Base-by-base conservation (phyloP, 148 eudicot species). In the Rhododendron molle region DNA sequence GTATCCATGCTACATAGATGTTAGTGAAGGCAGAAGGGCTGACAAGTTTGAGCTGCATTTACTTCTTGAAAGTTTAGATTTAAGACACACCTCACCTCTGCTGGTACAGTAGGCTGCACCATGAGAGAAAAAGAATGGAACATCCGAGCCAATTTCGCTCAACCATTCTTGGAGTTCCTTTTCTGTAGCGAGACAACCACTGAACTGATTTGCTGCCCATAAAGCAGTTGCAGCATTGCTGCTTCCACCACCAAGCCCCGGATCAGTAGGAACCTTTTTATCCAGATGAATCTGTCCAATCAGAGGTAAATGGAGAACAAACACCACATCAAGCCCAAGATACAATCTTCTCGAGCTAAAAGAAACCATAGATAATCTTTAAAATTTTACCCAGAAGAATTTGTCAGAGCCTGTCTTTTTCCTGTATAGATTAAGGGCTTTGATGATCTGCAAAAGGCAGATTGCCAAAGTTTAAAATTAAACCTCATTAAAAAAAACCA, bases 101-200 rank as follows among this genome's bases (percentile, higher is more conserved):
- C 99, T 96, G 30, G 98, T 97, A 85, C 99, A 97, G 88, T 97
- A 97, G 78, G 96, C 99, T 82, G 95, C 98, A 86, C 98, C 98
- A 84, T 86, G 87, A 56, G 99, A 97, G 91, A 97, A 97, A 91
- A 97, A 97, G 90, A 97, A 97, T 6, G 99, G 96, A 58, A 97
- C 89, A 90, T 95, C 99, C n/a, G 98, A 97, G 65, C 99, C 99
- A 80, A 97, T 97, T 90, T 95, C 99, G 85, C 98, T 81, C 0
- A 98, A 97, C 99, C 99, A 95, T 85, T 92, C 93, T 90, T 95
- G 99, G 81, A 97, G 98, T 49, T 97, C 94, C 86, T 94, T 92
- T 87, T 94, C 98, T 20, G 96, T 89, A 28, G 96, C 99, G 90
- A 94, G 85, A 82, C 96, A 89, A 71, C 96, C 98, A 89, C 91